These are phyloP conservation scores for Sindora glabra DNA, from an alignment of 306 rosid genomes.

Conservation along the genomic window DNA sequence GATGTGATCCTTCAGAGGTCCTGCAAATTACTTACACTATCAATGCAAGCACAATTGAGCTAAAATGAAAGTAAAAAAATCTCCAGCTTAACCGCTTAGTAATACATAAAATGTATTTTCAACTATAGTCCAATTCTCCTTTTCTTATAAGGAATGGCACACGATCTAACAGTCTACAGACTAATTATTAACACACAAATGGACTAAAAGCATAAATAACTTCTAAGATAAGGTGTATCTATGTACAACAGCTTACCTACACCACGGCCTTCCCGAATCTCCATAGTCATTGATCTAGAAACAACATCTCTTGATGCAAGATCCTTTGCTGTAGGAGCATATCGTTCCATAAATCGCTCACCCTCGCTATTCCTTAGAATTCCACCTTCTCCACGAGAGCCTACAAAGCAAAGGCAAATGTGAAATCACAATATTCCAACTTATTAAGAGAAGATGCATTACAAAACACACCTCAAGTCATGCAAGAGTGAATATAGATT, in stretches of 20 bases:
- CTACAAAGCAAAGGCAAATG: constrained; percentile 36
- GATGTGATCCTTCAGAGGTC: constrained; percentile 96
- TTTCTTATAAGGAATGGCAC: too few relatives aligned
- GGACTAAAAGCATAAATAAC: background rate
- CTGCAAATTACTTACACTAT: constrained; percentile 37
- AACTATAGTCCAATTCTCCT: too few relatives aligned
- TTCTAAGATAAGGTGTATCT: background rate
- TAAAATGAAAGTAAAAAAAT: background rate
- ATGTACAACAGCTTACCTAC: constrained; percentile 53
- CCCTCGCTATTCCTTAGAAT: constrained; percentile 95
- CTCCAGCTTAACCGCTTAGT: constrained; percentile 5
- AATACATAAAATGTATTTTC: too few relatives aligned
- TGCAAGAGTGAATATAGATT: background rate
- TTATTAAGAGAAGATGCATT: background rate
- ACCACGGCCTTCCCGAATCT: constrained; percentile 95
- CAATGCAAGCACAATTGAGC: background rate
- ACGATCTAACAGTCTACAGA: constrained; percentile 3
- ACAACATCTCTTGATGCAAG: constrained; percentile 98
- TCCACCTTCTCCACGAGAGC: constrained; percentile 99
- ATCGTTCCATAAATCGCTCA: constrained; percentile 96
- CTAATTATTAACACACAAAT: background rate
- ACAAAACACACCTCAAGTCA: constrained; percentile 12
- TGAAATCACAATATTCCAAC: constrained; percentile 7
- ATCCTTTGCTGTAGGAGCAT: constrained; percentile 98
- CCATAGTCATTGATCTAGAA: constrained; percentile 97